Conservation (phyloP, 2,329 filamentous ascomycete species). For the Nothophoma quercina region DNA sequence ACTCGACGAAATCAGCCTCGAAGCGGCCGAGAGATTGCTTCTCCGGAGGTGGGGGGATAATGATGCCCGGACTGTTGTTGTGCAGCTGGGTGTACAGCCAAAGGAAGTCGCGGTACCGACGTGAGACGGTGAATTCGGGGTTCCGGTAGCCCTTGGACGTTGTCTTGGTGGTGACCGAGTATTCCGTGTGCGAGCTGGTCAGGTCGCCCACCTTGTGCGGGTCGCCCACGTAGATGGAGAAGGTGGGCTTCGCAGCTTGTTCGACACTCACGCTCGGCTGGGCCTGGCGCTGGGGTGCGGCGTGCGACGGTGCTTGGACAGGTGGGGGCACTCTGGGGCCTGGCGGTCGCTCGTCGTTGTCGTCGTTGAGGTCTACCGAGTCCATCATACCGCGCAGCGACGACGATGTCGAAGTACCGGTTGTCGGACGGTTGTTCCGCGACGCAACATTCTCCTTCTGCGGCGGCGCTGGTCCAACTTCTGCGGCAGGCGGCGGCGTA, state of each 20-base stretch:
- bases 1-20: slow-evolving; percentile 96
- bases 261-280: slow-evolving; percentile 89
- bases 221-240: slow-evolving; percentile 91
- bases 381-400: slow-evolving; percentile 63
- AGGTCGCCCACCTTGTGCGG: slow-evolving; percentile 97
- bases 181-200: slow-evolving; percentile 97
- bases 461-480: slow-evolving; percentile 71
- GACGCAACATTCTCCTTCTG: slow-evolving; percentile 67
- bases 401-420: slow-evolving; percentile 61
- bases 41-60: slow-evolving; percentile 94
- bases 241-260: slow-evolving; percentile 90
- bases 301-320: slow-evolving; percentile 60
- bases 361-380: slow-evolving; percentile 75
- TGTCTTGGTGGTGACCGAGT: slow-evolving; percentile 94
- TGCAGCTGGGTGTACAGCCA: slow-evolving; percentile 98
- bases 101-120: slow-evolving; percentile 94
- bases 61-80: slow-evolving; percentile 91
- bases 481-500: slow-evolving; percentile 58
- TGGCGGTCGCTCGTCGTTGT: slow-evolving; percentile 56
- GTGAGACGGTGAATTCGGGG: slow-evolving; percentile 89
- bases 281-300: slow-evolving; percentile 59
- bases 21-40: slow-evolving; percentile 98
- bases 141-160: slow-evolving; percentile 95
- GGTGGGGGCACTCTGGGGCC: slow-evolving; percentile 71
- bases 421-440: slow-evolving; percentile 56